A percentile compares a stretch with the other conserved stretches of the same genome.
Evolutionary conservation across 2,329 filamentous ascomycete species (phyloP).

Genomic region (Hymenoscyphus fructigenus): DNA sequence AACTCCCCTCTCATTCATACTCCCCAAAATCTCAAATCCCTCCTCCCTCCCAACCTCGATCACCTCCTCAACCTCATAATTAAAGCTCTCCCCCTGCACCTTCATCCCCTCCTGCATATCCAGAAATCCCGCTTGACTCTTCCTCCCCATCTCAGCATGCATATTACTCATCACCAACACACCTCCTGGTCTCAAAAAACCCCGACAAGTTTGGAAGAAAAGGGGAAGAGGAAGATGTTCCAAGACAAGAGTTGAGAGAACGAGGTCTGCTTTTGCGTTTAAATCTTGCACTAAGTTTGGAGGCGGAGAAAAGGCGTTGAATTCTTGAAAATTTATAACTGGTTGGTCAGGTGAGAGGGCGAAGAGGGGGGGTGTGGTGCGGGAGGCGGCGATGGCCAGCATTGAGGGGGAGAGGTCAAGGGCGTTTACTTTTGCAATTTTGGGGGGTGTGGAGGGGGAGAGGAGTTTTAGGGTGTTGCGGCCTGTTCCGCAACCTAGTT

Average conservation of each 20-base stretch:
- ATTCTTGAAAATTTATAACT: constrained; percentile 23
- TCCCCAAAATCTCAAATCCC: constrained; percentile 46
- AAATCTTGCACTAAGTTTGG: constrained; percentile 21
- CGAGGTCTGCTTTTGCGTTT: constrained; percentile 37
- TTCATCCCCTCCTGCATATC: constrained; percentile 53
- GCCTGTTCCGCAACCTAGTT: constrained; percentile 65
- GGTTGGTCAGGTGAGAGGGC: neutral
- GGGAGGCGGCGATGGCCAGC: constrained; percentile 50
- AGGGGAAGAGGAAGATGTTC: constrained; percentile 57
- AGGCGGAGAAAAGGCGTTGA: constrained; percentile 28
- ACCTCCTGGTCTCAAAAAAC: constrained; percentile 47
- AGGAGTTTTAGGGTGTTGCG: constrained; percentile 58
- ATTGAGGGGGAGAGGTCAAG: constrained; percentile 56
- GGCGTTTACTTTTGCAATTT: constrained; percentile 38
- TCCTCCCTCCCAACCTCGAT: constrained; percentile 47
- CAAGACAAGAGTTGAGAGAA: constrained; percentile 62
- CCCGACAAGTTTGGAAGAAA: constrained; percentile 49
- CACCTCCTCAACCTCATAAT: constrained; percentile 52
- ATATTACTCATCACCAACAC: constrained; percentile 64
- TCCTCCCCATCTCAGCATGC: constrained; percentile 62
- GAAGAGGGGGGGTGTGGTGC: constrained; percentile 8
- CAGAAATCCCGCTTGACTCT: constrained; percentile 62
- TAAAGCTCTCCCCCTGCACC: constrained; percentile 58
- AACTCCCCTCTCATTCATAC: constrained; percentile 46
- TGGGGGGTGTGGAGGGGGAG: constrained; percentile 23